Base-by-base conservation (phyloP, 306 rosid species). In the Acmispon strigosus region DNA sequence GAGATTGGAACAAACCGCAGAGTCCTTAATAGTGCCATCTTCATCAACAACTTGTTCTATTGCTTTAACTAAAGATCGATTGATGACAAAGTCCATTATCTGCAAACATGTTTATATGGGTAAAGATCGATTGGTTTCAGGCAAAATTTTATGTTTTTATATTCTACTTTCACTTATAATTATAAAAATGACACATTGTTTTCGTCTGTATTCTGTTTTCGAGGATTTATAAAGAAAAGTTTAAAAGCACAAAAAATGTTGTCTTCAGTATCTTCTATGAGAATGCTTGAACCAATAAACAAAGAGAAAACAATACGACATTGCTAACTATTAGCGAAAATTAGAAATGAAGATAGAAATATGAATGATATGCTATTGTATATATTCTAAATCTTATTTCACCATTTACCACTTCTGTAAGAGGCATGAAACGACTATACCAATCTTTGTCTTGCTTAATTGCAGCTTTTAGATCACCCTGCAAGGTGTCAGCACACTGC, bases 21-120 rank as follows among this genome's bases (percentile, higher is more conserved):
- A 89, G 84, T 94, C 97, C 85, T 89, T 90, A 44, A 94, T 82
- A 60, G 78, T 77, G 75, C 97, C 97, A 80, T 94, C 90, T 62
- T 87, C 97, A 54, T 90, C 97, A 29, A 90, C 76, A 58, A 87
- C 86, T 83, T 86, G 89, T 37, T 83, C 88, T 82, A 90, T 90
- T 64, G 47, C 81, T 84, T 84, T 89, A 73, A 87, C 73, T 53
- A 93, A 74, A 60, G 98, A 86, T 7, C 86, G 88, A 65, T 87
- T 90, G 34, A 83, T 42, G 51, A 87, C 79, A 45, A 90, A 86
- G 41, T 76, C 92, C 86, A 80, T 71, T 81, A 93, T 87, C 97
- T 93, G 92, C 90, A 78, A 69, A 69, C 52, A 71, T 65, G 50
- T 41, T 43, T 50, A 20, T 32, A 13, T 32, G 11, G 22, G 43